These are phyloP conservation scores for Marsdenia floribunda DNA, from an alignment of 257 asterid species.

Conservation along the genomic window DNA sequence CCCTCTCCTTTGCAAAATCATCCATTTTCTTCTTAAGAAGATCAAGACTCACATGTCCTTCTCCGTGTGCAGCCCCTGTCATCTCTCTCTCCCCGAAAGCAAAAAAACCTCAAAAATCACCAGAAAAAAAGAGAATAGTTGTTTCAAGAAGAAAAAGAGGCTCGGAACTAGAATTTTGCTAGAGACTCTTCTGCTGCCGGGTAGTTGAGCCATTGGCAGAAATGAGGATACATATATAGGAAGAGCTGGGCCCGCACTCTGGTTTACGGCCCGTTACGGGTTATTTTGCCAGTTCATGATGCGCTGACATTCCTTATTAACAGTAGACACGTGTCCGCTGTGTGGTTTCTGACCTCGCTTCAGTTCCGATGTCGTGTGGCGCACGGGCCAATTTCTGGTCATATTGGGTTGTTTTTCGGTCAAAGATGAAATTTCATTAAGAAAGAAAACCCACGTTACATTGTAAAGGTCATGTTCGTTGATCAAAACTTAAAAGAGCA, in stretches of 20 bases:
- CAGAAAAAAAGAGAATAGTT: neutral
- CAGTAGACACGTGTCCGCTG: neutral
- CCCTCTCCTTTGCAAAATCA: conserved; percentile 42
- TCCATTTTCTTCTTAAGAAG: conserved; percentile 37
- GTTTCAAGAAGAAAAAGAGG: neutral
- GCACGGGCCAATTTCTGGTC: neutral
- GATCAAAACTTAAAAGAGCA: too few relatives aligned
- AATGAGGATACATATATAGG: neutral
- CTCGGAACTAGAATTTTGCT: neutral
- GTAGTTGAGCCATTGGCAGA: neutral
- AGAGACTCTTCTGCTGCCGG: neutral
- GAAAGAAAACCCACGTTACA: too few relatives aligned
- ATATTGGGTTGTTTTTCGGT: too few relatives aligned
- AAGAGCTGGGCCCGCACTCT: neutral
- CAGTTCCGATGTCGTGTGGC: neutral
- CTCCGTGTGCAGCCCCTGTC: conserved; percentile 18
- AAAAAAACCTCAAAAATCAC: neutral
- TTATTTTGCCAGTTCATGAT: neutral
- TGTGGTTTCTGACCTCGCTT: neutral
- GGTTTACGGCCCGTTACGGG: neutral
- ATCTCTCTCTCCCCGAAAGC: conserved; percentile 13
- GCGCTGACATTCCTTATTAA: neutral
- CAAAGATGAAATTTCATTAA: too few relatives aligned
- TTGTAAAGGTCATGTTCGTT: too few relatives aligned
- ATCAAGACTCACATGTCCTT: conserved; percentile 34